Percentiles rank a stretch among this genome's conserved stretches.
These are phyloP conservation scores for Sabuloglossum arenarium DNA, from an alignment of 495 filamentous ascomycete genomes.

Conservation along the genomic window DNA sequence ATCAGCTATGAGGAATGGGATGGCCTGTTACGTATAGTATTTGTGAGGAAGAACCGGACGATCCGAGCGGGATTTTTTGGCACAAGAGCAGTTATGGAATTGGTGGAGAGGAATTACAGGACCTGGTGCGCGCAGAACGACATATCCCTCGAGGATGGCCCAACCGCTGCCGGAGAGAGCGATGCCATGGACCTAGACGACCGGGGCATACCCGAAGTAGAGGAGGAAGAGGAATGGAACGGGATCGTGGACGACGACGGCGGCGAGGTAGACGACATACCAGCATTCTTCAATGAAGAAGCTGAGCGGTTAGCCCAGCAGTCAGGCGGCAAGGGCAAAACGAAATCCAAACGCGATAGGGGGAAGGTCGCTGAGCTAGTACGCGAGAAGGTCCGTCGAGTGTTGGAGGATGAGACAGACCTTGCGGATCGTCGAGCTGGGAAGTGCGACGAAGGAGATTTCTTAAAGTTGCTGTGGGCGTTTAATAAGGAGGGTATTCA, in stretches of 20 bases:
- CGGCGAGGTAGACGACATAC: constrained; percentile 35
- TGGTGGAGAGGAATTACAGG: constrained; percentile 71
- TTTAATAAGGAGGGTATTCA: constrained; percentile 88
- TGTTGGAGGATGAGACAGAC: constrained; percentile 53
- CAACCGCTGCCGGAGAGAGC: constrained; percentile 20
- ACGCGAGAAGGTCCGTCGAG: constrained; percentile 60
- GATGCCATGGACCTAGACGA: constrained; percentile 16
- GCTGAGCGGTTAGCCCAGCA: constrained; percentile 24
- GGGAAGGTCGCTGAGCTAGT: constrained; percentile 61
- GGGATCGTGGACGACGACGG: constrained; percentile 35
- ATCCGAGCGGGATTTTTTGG: constrained; percentile 56
- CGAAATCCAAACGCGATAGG: constrained; percentile 38
- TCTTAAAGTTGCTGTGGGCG: constrained; percentile 50
- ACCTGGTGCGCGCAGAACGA: constrained; percentile 75
- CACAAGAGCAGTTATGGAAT: constrained; percentile 52
- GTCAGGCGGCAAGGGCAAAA: constrained; percentile 21
- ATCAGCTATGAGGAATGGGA: constrained; percentile 93
- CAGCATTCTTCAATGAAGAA: constrained; percentile 59
- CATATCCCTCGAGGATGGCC: constrained; percentile 52
- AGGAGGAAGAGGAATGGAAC: constrained; percentile 21
- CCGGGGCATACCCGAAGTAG: constrained; percentile 25
- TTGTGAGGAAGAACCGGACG: constrained; percentile 61
- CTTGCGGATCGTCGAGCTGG: constrained; percentile 62
- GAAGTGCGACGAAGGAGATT: constrained; percentile 80
- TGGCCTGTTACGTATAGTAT: constrained; percentile 64